Conservation (phyloP, 768 basidiomycete species). For the Lactarius tabidus region DNA sequence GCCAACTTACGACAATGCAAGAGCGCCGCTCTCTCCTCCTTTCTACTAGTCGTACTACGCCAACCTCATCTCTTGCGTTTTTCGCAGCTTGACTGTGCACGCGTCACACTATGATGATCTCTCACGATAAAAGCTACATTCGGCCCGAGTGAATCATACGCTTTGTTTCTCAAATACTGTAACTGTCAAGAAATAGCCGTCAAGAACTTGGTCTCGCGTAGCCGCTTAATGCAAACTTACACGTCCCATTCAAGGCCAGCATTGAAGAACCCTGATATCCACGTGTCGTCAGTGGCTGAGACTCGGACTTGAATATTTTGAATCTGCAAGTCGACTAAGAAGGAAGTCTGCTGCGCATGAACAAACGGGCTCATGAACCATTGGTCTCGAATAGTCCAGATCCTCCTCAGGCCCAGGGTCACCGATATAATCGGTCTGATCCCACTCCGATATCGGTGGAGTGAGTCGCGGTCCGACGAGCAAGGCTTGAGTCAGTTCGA, state of each 20-base stretch:
- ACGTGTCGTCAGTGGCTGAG: too few species aligned
- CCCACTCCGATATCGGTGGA: constrained; percentile 19
- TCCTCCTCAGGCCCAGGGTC: not conserved
- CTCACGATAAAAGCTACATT: constrained; percentile 30
- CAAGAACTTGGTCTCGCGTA: not conserved
- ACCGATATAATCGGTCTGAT: constrained; percentile 8
- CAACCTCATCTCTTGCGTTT: not conserved
- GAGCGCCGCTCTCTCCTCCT: constrained; percentile 46
- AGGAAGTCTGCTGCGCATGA: constrained; percentile 51
- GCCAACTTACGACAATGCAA: constrained; percentile 56
- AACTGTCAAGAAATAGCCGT: not conserved
- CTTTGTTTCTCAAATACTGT: not conserved
- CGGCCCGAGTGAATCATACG: constrained; percentile 22
- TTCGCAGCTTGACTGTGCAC: not conserved
- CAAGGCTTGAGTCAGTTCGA: constrained; percentile 58
- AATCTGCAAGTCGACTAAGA: constrained; percentile 50
- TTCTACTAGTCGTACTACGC: not conserved
- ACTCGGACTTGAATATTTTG: too few species aligned
- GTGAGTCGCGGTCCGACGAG: constrained; percentile 36
- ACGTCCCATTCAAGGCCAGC: not conserved
- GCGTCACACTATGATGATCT: constrained; percentile 6
- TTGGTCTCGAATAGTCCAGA: constrained; percentile 34
- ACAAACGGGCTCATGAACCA: constrained; percentile 39
- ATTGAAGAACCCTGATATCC: not conserved
- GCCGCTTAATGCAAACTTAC: not conserved